phyloP scores from a whole-genome alignment of 1,139 yeast genomes.

The Scheffersomyces segobiensis region DNA sequence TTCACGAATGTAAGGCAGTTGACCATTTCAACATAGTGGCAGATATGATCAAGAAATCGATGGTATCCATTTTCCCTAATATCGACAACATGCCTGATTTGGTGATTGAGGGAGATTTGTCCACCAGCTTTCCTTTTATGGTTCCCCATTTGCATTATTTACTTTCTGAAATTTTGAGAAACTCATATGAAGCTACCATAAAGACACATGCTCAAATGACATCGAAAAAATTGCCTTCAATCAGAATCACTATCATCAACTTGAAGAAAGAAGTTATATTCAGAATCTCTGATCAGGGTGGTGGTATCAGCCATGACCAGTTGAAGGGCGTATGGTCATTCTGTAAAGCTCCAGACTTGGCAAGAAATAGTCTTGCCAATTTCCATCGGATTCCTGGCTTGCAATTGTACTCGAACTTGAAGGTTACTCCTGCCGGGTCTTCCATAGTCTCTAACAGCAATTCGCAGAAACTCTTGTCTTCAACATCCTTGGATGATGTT shows the following conservation, averaged over 20 bases:
- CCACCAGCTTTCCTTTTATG: conserved; percentile 75
- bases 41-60: conserved; percentile 43
- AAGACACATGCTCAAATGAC: conserved; percentile 33
- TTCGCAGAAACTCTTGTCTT: conserved; percentile 20
- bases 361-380: conserved; percentile 56
- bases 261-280: conserved; percentile 68
- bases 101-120: conserved; percentile 64
- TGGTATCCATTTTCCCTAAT: conserved; percentile 54
- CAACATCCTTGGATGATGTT: conserved; percentile 43
- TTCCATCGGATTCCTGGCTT: conserved; percentile 70
- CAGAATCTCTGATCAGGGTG: conserved; percentile 86
- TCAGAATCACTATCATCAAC: conserved; percentile 67
- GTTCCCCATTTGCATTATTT: conserved; percentile 84
- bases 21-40: conserved; percentile 60
- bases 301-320: conserved; percentile 68
- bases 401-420: conserved; percentile 41
- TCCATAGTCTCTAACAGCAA: conserved; percentile 28
- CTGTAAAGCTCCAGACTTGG: conserved; percentile 62
- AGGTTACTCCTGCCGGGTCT: conserved; percentile 42
- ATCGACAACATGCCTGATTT: conserved; percentile 69
- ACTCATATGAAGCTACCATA: conserved; percentile 79
- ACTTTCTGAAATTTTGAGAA: conserved; percentile 82
- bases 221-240: conserved; percentile 57
- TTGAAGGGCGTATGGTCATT: conserved; percentile 79
- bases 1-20: conserved; percentile 74